Conservation (phyloP, 2,329 filamentous ascomycete species). For the Tricladium varicosporioides region DNA sequence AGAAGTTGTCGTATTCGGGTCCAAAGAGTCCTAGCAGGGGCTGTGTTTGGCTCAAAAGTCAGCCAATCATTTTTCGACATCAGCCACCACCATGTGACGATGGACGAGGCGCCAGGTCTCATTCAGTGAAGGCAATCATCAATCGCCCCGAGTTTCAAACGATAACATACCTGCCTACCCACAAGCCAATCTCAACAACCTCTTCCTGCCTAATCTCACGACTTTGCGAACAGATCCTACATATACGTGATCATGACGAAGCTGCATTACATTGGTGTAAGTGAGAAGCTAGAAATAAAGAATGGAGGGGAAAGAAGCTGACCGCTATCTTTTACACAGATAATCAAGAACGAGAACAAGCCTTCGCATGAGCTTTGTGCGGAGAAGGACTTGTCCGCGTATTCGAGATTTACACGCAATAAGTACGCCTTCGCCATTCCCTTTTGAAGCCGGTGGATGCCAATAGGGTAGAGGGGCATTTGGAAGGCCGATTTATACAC, state of each 20-base stretch:
- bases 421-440: constrained; percentile 47
- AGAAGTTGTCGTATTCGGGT: too few species aligned
- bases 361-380: constrained; percentile 73
- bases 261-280: constrained; percentile 83
- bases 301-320: constrained; percentile 18
- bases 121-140: constrained; percentile 2
- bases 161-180: neutral
- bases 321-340: constrained; percentile 46
- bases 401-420: constrained; percentile 75
- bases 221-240: neutral
- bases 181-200: constrained; percentile 6
- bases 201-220: neutral
- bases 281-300: constrained; percentile 17
- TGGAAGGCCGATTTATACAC: neutral
- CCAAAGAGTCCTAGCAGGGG: too few species aligned
- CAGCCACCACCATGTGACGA: constrained; percentile 7
- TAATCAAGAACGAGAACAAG: constrained; percentile 76
- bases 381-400: constrained; percentile 75
- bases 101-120: neutral
- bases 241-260: constrained; percentile 62
- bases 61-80: neutral
- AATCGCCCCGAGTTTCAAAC: constrained; percentile 3
- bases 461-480: neutral
- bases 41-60: too few species aligned
- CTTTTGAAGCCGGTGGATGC: neutral